phyloP scores from a whole-genome alignment of 2,329 filamentous ascomycete genomes.

The Hypoxylon sp. region DNA sequence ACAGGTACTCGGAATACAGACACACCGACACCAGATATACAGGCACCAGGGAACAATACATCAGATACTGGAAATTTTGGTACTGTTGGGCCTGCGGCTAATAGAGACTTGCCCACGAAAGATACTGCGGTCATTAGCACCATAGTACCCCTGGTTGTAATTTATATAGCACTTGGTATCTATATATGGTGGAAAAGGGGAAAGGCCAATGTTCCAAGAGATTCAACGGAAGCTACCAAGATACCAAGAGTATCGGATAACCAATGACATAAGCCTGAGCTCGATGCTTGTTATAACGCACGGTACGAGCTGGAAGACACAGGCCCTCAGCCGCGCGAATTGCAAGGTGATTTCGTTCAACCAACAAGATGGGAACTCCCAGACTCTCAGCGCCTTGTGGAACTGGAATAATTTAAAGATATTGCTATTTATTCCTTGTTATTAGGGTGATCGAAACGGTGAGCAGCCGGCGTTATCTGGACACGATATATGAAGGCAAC shows the following conservation, averaged over 20 bases:
- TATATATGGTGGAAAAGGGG: slow-evolving; percentile 7
- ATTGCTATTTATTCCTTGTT: background rate
- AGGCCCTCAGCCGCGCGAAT: background rate
- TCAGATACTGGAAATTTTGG: background rate
- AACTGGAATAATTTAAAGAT: slow-evolving; percentile 4
- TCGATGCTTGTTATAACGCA: slow-evolving; percentile 4
- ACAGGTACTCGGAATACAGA: background rate
- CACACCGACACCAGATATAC: too few relatives aligned
- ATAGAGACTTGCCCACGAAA: background rate
- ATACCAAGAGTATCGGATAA: background rate
- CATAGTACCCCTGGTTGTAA: background rate
- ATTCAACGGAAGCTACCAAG: background rate
- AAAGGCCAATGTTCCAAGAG: background rate
- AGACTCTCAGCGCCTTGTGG: background rate
- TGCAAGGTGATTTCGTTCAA: slow-evolving; percentile 2
- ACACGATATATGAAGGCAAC: too few relatives aligned
- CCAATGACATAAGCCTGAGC: slow-evolving; percentile 23
- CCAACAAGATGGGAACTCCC: slow-evolving; percentile 1
- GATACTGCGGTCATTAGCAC: slow-evolving; percentile 12
- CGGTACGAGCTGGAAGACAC: slow-evolving; percentile 3
- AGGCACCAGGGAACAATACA: background rate
- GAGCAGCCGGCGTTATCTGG: too few relatives aligned
- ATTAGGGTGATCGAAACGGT: background rate
- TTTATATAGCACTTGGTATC: background rate
- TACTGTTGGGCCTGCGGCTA: background rate